Conservation (phyloP, 805 yeast genomes). For the Candida verbasci region DNA sequence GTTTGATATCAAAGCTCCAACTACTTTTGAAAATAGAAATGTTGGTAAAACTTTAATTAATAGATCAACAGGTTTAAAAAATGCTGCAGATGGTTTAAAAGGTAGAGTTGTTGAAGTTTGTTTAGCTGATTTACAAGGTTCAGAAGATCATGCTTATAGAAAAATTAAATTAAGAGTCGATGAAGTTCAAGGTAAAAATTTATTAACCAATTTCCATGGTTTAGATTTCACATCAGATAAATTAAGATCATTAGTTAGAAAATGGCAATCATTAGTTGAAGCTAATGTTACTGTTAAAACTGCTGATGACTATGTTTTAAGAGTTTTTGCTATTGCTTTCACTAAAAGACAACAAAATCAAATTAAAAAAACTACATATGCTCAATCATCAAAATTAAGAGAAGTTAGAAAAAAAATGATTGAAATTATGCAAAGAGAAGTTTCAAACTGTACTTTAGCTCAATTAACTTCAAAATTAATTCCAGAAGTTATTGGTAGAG, state of each 20-base stretch:
- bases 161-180: constrained; percentile 96
- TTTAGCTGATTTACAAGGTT: constrained; percentile 96
- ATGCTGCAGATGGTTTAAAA: constrained; percentile 96
- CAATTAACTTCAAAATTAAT: constrained; percentile 96
- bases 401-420: constrained; percentile 95
- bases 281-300: constrained; percentile 98
- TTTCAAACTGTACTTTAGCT: constrained; percentile 88
- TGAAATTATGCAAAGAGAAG: constrained; percentile 96
- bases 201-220: constrained; percentile 99
- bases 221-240: constrained; percentile 97
- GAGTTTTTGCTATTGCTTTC: constrained; percentile 97
- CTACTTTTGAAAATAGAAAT: constrained; percentile 96
- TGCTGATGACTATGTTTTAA: constrained; percentile 93
- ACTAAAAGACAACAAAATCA: constrained; percentile 97
- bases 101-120: constrained; percentile 96
- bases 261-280: constrained; percentile 98
- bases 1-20: constrained; percentile 98
- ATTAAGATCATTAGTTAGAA: constrained; percentile 95
- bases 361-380: constrained; percentile 95
- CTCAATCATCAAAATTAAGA: constrained; percentile 96
- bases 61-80: constrained; percentile 97
- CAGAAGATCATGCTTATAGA: constrained; percentile 98
- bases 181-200: constrained; percentile 98
- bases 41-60: constrained; percentile 98
- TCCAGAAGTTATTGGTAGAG: constrained; percentile 98